Conservation (phyloP, 2,329 filamentous ascomycete genomes). For the Talaromyces amestolkiae region DNA sequence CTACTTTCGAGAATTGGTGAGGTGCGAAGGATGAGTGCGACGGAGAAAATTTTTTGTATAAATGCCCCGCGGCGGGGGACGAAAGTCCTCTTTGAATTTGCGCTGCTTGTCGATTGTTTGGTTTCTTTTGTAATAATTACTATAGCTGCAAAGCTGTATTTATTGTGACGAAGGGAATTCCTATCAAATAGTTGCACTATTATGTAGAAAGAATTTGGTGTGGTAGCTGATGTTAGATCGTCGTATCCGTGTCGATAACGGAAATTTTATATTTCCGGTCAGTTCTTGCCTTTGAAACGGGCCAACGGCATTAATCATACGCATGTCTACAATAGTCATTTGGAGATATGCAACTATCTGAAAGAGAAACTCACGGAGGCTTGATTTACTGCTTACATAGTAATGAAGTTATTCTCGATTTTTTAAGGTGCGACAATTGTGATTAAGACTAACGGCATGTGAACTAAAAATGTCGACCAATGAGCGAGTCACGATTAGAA, state of each 20-base stretch:
- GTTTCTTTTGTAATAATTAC: not conserved
- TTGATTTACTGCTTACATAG: not conserved
- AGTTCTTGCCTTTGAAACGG: not conserved
- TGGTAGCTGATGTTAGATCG: not conserved
- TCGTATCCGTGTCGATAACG: not conserved
- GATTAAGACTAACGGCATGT: not conserved
- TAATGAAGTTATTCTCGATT: not conserved
- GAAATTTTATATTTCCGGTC: not conserved
- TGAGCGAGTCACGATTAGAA: not conserved
- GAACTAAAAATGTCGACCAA: not conserved
- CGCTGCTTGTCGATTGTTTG: not conserved
- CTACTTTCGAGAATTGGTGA: not conserved
- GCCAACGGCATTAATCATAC: not conserved
- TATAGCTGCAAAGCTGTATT: not conserved
- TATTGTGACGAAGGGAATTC: no score
- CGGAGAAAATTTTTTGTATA: not conserved
- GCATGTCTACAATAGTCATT: not conserved
- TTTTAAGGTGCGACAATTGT: not conserved
- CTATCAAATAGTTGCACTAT: not conserved
- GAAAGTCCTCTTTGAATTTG: not conserved
- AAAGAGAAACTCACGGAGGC: not conserved
- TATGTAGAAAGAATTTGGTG: no score
- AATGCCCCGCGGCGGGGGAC: conserved; percentile 3
- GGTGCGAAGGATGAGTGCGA: not conserved
- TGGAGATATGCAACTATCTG: not conserved